Evolutionary conservation across 1,284 basidiomycete genomes (phyloP).

Genomic region (Cutaneotrichosporon dermatis): DNA sequence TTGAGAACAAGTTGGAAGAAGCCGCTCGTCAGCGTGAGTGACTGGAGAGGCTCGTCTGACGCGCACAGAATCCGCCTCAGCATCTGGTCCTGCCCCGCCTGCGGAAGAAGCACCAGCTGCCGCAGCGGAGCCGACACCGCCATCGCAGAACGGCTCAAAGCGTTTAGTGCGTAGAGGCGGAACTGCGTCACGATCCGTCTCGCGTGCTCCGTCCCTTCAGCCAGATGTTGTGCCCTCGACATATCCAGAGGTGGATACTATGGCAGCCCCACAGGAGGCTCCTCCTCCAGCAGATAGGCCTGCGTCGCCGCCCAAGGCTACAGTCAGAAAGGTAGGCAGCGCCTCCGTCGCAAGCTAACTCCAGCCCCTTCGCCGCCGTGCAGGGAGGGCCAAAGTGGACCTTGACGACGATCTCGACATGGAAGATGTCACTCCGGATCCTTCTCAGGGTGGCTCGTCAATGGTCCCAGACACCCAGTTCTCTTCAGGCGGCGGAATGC

Average conservation of each 20-base stretch:
- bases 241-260: constrained; percentile 26
- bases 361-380: constrained; percentile 28
- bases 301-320: not conserved
- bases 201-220: constrained; percentile 6
- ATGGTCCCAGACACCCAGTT: constrained; percentile 12
- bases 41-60: not conserved
- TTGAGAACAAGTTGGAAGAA: constrained; percentile 6
- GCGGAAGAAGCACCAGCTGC: not conserved
- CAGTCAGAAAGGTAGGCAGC: constrained; percentile 4
- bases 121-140: no score
- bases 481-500: not conserved
- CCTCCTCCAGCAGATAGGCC: not conserved
- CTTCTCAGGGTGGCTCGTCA: constrained; percentile 1
- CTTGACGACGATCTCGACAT: constrained; percentile 16
- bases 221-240: constrained; percentile 33
- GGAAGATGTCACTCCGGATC: constrained; percentile 1
- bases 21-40: not conserved
- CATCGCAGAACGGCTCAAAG: no score
- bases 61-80: not conserved
- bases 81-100: not conserved
- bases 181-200: constrained; percentile 1
- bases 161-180: not conserved
- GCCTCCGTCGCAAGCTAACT: not conserved
- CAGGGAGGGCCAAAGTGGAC: constrained; percentile 20
- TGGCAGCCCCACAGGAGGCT: not conserved